phyloP scores from a whole-genome alignment of 1,284 basidiomycete species.

The Melanopsichium pennsylvanicum region DNA sequence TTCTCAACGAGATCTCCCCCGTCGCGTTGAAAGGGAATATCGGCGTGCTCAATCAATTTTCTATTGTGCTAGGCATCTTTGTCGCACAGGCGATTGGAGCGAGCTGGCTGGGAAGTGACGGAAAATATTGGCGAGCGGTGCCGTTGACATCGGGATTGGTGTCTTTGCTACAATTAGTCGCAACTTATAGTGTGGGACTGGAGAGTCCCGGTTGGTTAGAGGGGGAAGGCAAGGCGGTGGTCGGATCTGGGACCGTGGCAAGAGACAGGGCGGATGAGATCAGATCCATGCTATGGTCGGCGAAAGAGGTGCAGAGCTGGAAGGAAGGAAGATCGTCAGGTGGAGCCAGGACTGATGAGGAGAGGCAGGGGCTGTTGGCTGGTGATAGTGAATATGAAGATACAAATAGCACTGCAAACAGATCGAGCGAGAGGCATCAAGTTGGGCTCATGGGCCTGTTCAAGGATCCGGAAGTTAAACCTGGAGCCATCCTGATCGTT shows the following conservation, averaged over 20 bases:
- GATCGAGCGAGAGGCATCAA: background rate
- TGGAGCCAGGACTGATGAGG: constrained; percentile 10
- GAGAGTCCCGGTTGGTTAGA: constrained; percentile 59
- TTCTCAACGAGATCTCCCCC: constrained; percentile 81
- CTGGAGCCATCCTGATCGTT: constrained; percentile 47
- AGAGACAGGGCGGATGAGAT: constrained; percentile 24
- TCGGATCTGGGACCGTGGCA: background rate
- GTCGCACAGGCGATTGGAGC: constrained; percentile 66
- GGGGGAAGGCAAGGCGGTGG: constrained; percentile 17
- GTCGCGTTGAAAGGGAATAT: constrained; percentile 74
- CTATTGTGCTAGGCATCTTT: constrained; percentile 63
- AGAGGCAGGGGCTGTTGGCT: constrained; percentile 28
- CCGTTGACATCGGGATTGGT: constrained; percentile 59
- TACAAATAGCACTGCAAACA: no score
- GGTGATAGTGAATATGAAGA: no score
- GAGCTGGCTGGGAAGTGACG: constrained; percentile 49
- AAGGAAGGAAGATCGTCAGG: constrained; percentile 8
- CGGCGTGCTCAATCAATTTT: constrained; percentile 80
- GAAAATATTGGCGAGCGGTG: constrained; percentile 65
- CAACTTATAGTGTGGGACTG: constrained; percentile 41
- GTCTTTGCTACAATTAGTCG: constrained; percentile 64
- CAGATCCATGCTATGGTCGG: constrained; percentile 34
- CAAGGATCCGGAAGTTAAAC: constrained; percentile 25
- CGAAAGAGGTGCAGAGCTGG: constrained; percentile 30
- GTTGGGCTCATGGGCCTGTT: constrained; percentile 22